phyloP scores from a whole-genome alignment of 768 basidiomycete species.

The Rhodotorula babjevae region DNA sequence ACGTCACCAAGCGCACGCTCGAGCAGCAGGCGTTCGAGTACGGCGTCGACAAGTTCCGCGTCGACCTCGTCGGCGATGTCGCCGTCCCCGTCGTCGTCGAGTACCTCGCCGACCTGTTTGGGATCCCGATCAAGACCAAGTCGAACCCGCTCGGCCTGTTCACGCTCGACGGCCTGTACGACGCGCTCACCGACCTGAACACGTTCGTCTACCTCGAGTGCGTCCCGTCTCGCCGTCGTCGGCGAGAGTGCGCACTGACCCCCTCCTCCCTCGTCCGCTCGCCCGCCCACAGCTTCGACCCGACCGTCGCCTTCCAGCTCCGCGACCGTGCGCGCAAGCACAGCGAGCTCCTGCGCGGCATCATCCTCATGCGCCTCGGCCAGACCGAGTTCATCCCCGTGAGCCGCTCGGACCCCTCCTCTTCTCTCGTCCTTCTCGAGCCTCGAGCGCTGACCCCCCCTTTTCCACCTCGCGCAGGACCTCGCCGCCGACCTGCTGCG shows the following conservation, averaged over 20 bases:
- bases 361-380: slow-evolving; percentile 11
- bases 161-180: slow-evolving; percentile 17
- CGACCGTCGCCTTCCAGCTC: slow-evolving; percentile 17
- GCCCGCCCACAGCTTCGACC: slow-evolving; percentile 9
- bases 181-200: slow-evolving; percentile 15
- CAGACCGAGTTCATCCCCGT: slow-evolving; percentile 5
- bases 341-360: neutral
- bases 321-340: slow-evolving; percentile 14
- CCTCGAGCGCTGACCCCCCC: too few relatives aligned
- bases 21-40: slow-evolving; percentile 24
- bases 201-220: slow-evolving; percentile 25
- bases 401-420: neutral
- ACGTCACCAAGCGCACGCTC: neutral
- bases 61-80: slow-evolving; percentile 66
- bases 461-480: neutral
- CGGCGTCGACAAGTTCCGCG: slow-evolving; percentile 44
- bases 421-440: neutral
- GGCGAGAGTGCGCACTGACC: neutral
- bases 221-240: neutral
- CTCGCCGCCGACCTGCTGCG: neutral
- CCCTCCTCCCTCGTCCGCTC: neutral
- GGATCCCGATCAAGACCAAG: slow-evolving; percentile 28
- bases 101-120: slow-evolving; percentile 16
- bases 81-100: slow-evolving; percentile 59
- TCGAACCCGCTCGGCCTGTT: slow-evolving; percentile 22